Conservation (phyloP, 169 alveolate species). For the Eimeria maxima region DNA sequence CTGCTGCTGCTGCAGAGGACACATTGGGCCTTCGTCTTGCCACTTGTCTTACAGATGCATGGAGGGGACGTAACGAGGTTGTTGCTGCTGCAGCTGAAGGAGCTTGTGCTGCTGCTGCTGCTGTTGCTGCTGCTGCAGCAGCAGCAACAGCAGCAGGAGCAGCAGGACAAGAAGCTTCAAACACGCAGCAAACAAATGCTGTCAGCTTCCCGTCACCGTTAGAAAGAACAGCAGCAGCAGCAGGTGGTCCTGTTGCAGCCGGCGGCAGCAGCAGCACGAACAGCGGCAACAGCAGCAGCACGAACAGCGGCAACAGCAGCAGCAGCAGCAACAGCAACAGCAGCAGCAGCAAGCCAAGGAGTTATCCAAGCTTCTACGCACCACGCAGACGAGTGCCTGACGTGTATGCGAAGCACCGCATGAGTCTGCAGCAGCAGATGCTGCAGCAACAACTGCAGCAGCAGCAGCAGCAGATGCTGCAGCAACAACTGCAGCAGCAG, state of each 20-base stretch:
- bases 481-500: constrained; percentile 52
- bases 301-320: constrained; percentile 22
- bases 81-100: constrained; percentile 62
- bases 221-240: constrained; percentile 17
- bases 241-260: constrained; percentile 30
- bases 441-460: background rate
- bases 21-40: background rate
- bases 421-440: background rate
- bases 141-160: too few relatives aligned
- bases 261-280: background rate
- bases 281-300: constrained; percentile 1
- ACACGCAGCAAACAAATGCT: background rate
- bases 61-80: constrained; percentile 37
- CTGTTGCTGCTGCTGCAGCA: constrained; percentile 44
- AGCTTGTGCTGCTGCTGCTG: constrained; percentile 53
- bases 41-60: background rate
- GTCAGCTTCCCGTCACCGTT: background rate
- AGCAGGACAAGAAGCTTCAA: background rate
- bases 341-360: constrained; percentile 10
- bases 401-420: background rate
- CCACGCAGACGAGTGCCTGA: background rate
- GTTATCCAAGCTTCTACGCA: background rate
- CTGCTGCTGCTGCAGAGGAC: constrained; percentile 12
- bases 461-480: background rate
- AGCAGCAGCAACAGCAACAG: constrained; percentile 46